Evolutionary conservation across 1,284 basidiomycete genomes (phyloP).

Genomic region (Boletus albobrunnescens): DNA sequence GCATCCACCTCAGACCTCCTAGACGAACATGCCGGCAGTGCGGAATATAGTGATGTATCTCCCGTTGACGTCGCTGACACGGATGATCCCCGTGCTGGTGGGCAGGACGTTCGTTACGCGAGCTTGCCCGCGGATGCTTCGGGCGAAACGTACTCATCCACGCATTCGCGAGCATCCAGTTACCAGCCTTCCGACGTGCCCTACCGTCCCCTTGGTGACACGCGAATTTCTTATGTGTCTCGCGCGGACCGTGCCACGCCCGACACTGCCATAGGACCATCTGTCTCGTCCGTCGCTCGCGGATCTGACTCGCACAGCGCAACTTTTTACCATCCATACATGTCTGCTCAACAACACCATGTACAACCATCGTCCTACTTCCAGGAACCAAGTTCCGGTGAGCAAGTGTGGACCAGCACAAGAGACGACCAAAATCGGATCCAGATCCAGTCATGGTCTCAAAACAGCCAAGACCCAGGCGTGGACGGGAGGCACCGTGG

Average conservation of each 20-base stretch:
- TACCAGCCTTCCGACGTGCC: conserved; percentile 27
- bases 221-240: conserved; percentile 27
- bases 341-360: conserved; percentile 20
- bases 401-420: conserved; percentile 23
- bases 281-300: conserved; percentile 24
- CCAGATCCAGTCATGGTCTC: conserved; percentile 27
- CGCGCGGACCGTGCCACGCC: conserved; percentile 30
- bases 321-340: conserved; percentile 29
- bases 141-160: conserved; percentile 14
- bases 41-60: conserved; percentile 31
- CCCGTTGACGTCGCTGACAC: conserved; percentile 28
- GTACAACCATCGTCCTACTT: conserved; percentile 26
- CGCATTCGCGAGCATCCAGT: conserved; percentile 21
- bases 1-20: conserved; percentile 19
- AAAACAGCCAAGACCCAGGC: conserved; percentile 23
- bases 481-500: conserved; percentile 30
- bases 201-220: conserved; percentile 29
- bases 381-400: conserved; percentile 16
- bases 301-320: conserved; percentile 24
- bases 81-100: conserved; percentile 19
- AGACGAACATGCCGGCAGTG: conserved; percentile 24
- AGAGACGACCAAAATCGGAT: conserved; percentile 26
- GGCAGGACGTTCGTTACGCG: conserved; percentile 24
- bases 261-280: conserved; percentile 20
- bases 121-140: conserved; percentile 25